These are phyloP conservation scores for Ophiognomonia clavigignenti-juglandacearum DNA, from an alignment of 2,329 filamentous ascomycete species.

Conservation along the genomic window DNA sequence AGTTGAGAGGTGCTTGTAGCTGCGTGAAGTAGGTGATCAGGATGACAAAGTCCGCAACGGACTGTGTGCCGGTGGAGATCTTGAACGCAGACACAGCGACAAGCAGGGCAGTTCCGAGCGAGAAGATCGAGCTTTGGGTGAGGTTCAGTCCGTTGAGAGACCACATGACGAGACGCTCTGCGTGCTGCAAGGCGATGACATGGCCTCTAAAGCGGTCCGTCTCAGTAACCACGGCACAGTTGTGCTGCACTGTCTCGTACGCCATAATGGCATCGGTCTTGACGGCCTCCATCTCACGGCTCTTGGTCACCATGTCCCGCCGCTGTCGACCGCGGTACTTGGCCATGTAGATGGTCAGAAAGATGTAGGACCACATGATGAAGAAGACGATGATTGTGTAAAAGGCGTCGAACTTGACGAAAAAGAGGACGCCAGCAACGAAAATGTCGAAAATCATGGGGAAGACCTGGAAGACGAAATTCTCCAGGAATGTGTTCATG, in stretches of 20 bases:
- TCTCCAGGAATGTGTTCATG: conserved; percentile 45
- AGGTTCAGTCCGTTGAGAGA: conserved; percentile 57
- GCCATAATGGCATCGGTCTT: conserved; percentile 45
- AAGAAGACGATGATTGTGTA: conserved; percentile 44
- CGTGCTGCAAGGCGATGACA: conserved; percentile 51
- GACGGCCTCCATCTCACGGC: conserved; percentile 43
- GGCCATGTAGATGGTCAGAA: conserved; percentile 45
- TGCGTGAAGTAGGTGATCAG: conserved; percentile 57
- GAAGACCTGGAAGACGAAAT: conserved; percentile 43
- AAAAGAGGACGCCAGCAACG: conserved; percentile 42
- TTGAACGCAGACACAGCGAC: conserved; percentile 60
- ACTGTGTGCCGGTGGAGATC: conserved; percentile 48
- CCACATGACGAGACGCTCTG: conserved; percentile 51
- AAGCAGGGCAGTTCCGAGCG: conserved; percentile 53
- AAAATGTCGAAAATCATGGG: conserved; percentile 46
- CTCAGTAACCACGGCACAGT: conserved; percentile 56
- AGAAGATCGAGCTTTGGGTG: conserved; percentile 60
- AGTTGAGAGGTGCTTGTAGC: conserved; percentile 56
- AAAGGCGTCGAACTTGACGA: conserved; percentile 40
- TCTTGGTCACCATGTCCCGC: conserved; percentile 37
- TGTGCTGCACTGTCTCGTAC: conserved; percentile 58
- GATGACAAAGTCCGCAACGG: conserved; percentile 52
- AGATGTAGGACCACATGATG: conserved; percentile 46
- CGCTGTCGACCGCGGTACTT: conserved; percentile 39
- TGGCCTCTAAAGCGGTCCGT: conserved; percentile 52